Evolutionary conservation across 768 basidiomycete genomes (phyloP), one percentile per base, ranked within the genome.

Genomic region (Rubroboletus satanas): DNA sequence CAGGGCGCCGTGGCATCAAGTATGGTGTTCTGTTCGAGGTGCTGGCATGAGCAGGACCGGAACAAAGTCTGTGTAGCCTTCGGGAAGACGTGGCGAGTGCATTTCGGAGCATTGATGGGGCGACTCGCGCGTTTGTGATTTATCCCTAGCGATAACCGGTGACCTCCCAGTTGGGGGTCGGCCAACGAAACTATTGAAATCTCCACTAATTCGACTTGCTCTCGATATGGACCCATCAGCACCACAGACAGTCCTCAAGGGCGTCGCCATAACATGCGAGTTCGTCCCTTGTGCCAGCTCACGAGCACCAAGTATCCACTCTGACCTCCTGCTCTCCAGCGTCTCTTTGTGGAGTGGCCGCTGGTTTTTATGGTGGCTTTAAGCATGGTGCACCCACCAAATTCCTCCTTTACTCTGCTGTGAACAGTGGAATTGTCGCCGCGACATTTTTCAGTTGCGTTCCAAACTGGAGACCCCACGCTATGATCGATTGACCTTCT

Each of bases 391-490:
- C 79, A 39, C 78, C 73, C 38, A 75, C 74, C 5, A 63, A 79
- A 9, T 68, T 85, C 18, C 79, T 84, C 31, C 63, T 79, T 11
- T 79, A 83, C 36, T 81, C 91, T 54, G 85, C 83, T 17, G 58
- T 88, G 21, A 93, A 93, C 65, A 83, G 84, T 44, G 84, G 83
- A 23, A 73, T 92, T 17, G 85, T 82, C 10, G 84, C 88, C 7
- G 76, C 82, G 9, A 80, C 84, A 0, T 94, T 94, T 73, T 93
- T 94, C 70, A 79, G 93, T 93, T 51, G 86, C 74, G 31, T 55
- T 31, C 4, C 41, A 23, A 45, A 26, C 8, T 15, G 1, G 36
- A 12, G 17, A 43, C 9, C 4, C 3, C 32, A 12, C 17, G 5
- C 33, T 26, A 4, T 35, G 26, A 43, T 45, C 0, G 15, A 59